A percentile compares a stretch with the other conserved stretches of the same genome.
These are phyloP conservation scores for Noccaea bulbosa DNA, from an alignment of 345 rosid genomes.

Conservation along the genomic window DNA sequence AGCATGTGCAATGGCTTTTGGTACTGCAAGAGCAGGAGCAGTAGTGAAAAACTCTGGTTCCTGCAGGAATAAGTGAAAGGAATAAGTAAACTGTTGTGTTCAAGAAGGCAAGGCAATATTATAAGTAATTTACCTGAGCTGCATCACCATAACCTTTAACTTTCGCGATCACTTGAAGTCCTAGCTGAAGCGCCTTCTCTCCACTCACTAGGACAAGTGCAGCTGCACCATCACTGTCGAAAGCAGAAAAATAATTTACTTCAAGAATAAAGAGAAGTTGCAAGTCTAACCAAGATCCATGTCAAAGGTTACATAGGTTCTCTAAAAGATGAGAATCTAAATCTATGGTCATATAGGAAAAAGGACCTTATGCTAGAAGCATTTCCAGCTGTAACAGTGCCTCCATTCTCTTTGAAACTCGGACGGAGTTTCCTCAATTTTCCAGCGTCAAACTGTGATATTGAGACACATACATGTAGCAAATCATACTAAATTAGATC, in stretches of 20 bases:
- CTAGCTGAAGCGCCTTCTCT: conserved; percentile 73
- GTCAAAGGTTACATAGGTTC: neutral
- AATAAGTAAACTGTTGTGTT: neutral
- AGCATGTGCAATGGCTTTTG: conserved; percentile 86
- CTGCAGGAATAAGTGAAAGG: conserved; percentile 54
- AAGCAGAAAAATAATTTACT: neutral
- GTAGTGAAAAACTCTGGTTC: conserved; percentile 94
- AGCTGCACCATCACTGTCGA: conserved; percentile 95
- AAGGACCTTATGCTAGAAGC: conserved; percentile 95
- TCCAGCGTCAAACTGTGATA: conserved; percentile 79
- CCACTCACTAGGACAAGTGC: conserved; percentile 93
- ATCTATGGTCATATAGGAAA: conserved; percentile 15
- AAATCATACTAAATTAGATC: neutral
- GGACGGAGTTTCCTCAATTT: conserved; percentile 94
- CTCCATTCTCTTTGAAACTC: conserved; percentile 92
- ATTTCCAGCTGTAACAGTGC: conserved; percentile 94
- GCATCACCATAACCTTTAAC: conserved; percentile 90
- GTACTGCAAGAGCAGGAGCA: conserved; percentile 94
- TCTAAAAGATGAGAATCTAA: neutral
- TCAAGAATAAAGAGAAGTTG: neutral
- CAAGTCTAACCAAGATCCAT: conserved; percentile 20
- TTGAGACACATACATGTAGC: conserved; percentile 2
- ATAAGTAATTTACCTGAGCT: conserved; percentile 69
- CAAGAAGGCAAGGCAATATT: neutral
- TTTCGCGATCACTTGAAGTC: conserved; percentile 83